These are phyloP conservation scores for Cladosporium sphaerospermum DNA, from an alignment of 2,329 filamentous ascomycete species.

Conservation along the genomic window DNA sequence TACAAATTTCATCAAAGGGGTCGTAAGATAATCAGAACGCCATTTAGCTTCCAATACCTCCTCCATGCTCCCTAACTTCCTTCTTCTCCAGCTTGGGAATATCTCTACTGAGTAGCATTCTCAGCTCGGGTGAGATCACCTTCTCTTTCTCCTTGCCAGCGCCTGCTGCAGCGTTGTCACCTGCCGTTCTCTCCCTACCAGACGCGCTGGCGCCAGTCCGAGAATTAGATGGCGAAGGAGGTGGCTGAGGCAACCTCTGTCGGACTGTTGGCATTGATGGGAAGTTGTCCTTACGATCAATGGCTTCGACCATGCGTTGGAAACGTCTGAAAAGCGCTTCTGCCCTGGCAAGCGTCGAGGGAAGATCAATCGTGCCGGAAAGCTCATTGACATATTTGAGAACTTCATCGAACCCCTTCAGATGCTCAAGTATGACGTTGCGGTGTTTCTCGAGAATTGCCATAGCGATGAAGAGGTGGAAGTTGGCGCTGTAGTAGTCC, in stretches of 20 bases:
- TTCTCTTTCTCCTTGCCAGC: conserved; percentile 34
- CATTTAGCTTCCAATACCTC: conserved; percentile 28
- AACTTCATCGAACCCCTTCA: conserved; percentile 93
- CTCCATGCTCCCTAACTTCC: conserved; percentile 42
- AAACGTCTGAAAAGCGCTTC: conserved; percentile 85
- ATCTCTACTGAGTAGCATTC: conserved; percentile 55
- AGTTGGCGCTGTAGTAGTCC: conserved; percentile 79
- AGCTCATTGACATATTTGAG: conserved; percentile 98
- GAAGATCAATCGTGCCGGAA: conserved; percentile 84
- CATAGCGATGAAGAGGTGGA: conserved; percentile 89
- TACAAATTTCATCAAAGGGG: not conserved
- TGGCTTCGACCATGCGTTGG: conserved; percentile 78
- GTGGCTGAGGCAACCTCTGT: conserved; percentile 41
- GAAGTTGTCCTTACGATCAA: conserved; percentile 87
- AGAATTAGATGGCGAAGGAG: conserved; percentile 17
- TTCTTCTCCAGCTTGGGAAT: conserved; percentile 45
- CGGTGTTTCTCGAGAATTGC: conserved; percentile 93
- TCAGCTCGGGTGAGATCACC: conserved; percentile 58
- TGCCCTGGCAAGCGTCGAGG: conserved; percentile 77
- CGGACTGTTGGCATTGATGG: conserved; percentile 49
- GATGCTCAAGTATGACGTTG: conserved; percentile 91
- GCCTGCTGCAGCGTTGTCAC: conserved; percentile 22
- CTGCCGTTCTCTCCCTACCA: conserved; percentile 35
- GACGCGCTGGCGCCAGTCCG: conserved; percentile 22
- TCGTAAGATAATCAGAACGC: not conserved